These are phyloP conservation scores for Venturia aucupariae DNA, from an alignment of 2,329 filamentous ascomycete genomes.

Conservation along the genomic window DNA sequence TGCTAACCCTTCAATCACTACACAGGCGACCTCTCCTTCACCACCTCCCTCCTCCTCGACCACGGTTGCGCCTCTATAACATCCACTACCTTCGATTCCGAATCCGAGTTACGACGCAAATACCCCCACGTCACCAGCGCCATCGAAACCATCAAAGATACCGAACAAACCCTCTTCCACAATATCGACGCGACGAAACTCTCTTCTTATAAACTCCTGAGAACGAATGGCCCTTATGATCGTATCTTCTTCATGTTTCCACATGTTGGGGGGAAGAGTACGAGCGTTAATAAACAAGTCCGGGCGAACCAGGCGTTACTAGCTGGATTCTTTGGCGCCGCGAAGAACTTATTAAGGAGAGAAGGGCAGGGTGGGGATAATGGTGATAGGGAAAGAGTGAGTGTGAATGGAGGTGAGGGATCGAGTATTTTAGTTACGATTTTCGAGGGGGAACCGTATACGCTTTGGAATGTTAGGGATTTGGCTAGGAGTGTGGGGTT, in stretches of 20 bases:
- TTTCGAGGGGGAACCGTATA: conserved; percentile 92
- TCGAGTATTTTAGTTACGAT: conserved; percentile 66
- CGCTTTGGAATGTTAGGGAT: conserved; percentile 88
- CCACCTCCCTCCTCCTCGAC: conserved; percentile 54
- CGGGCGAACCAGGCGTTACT: conserved; percentile 68
- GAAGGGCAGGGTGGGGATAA: conserved; percentile 12
- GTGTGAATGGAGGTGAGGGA: not conserved
- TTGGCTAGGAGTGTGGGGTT: conserved; percentile 69
- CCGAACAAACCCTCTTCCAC: conserved; percentile 44
- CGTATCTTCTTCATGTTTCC: conserved; percentile 93
- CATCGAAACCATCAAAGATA: conserved; percentile 18
- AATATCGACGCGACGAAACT: conserved; percentile 60
- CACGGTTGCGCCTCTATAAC: conserved; percentile 59
- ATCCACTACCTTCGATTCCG: conserved; percentile 58
- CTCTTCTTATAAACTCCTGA: conserved; percentile 35
- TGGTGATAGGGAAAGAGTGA: conserved; percentile 14
- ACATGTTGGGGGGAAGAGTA: conserved; percentile 84
- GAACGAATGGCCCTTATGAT: conserved; percentile 41
- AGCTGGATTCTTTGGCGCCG: conserved; percentile 38
- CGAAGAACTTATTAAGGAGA: conserved; percentile 23
- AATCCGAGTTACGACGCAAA: conserved; percentile 55
- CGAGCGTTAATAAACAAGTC: conserved; percentile 89
- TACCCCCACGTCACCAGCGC: conserved; percentile 64
- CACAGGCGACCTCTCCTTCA: conserved; percentile 66
- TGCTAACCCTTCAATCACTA: not conserved